phyloP scores from a whole-genome alignment of 2,329 filamentous ascomycete genomes.

The Colletotrichum sp. region DNA sequence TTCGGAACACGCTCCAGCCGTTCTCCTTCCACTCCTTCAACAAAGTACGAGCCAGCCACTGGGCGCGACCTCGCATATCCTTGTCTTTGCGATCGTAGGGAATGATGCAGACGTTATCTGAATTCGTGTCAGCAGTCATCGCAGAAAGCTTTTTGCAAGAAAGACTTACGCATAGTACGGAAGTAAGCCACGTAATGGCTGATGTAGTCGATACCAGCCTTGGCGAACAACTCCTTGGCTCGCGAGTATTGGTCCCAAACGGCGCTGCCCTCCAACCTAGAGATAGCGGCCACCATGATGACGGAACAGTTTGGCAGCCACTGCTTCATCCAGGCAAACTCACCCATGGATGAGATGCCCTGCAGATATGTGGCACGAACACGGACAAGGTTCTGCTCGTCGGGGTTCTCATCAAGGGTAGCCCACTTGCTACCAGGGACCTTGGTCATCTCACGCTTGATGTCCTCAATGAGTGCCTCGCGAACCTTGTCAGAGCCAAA shows the following conservation, averaged over 20 bases:
- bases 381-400: conserved; percentile 1
- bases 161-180: conserved; percentile 9
- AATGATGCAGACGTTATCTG: conserved; percentile 56
- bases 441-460: conserved; percentile 4
- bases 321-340: conserved; percentile 13
- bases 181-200: conserved; percentile 12
- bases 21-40: conserved; percentile 44
- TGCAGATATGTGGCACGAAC: conserved; percentile 5
- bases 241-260: conserved; percentile 10
- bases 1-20: conserved; percentile 52
- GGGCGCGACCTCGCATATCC: conserved; percentile 36
- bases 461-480: conserved; percentile 5
- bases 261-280: background rate
- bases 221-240: background rate
- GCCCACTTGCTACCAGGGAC: conserved; percentile 9
- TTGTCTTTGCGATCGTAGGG: conserved; percentile 49
- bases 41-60: conserved; percentile 34
- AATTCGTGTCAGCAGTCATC: background rate
- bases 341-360: conserved; percentile 14
- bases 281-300: conserved; percentile 8
- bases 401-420: conserved; percentile 6
- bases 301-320: conserved; percentile 13
- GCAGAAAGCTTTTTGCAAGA: accelerated
- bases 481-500: conserved; percentile 12
- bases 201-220: conserved; percentile 16